A percentile compares a stretch with the other conserved stretches of the same genome.
These are phyloP conservation scores for Biscogniauxia mediterranea DNA, from an alignment of 2,329 filamentous ascomycete species.

Conservation along the genomic window DNA sequence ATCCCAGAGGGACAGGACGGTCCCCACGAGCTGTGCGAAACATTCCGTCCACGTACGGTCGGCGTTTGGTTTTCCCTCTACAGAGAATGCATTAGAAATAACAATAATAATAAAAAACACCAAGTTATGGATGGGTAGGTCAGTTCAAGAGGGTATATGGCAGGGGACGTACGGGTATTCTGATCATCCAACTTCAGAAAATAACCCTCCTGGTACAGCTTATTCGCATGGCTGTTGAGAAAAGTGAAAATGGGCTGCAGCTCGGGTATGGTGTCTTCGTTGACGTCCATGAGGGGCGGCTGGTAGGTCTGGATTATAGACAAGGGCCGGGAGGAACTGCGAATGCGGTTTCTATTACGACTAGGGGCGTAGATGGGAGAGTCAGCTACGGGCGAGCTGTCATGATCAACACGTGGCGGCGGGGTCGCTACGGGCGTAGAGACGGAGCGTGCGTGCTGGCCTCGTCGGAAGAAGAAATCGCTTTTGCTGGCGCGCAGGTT, in stretches of 20 bases:
- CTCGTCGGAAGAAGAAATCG: conserved; percentile 24
- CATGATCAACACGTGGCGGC: conserved; percentile 29
- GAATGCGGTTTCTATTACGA: conserved; percentile 36
- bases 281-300: conserved; percentile 81
- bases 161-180: conserved; percentile 70
- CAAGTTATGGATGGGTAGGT: neutral
- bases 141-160: neutral
- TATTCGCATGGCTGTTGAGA: conserved; percentile 92
- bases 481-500: conserved; percentile 16
- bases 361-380: conserved; percentile 35
- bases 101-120: neutral
- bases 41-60: conserved; percentile 95
- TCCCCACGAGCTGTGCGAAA: conserved; percentile 94
- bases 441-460: conserved; percentile 22
- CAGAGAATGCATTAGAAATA: conserved; percentile 13
- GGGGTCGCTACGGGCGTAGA: conserved; percentile 28
- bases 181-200: conserved; percentile 96
- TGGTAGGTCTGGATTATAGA: conserved; percentile 87
- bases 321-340: conserved; percentile 65
- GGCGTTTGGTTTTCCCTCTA: conserved; percentile 81
- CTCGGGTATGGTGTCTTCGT: conserved; percentile 84
- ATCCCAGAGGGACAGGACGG: conserved; percentile 93
- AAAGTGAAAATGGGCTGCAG: conserved; percentile 91
- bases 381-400: conserved; percentile 43
- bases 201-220: conserved; percentile 96